Evolutionary conservation across 140 eudicot species (phyloP).

Genomic region (Bidens hawaiensis): DNA sequence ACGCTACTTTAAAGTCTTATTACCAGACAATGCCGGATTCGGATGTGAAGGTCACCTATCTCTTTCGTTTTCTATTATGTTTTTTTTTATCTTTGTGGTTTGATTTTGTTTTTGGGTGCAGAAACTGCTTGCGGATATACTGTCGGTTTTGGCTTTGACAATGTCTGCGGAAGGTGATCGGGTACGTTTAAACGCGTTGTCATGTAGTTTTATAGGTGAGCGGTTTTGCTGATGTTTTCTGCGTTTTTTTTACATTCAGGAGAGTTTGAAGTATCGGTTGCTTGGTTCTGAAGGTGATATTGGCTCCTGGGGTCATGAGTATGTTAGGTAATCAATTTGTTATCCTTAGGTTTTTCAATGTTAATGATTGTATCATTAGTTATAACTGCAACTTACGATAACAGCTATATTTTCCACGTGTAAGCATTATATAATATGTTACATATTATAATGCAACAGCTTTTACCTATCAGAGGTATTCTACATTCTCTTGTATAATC

Average conservation of each 20-base stretch:
- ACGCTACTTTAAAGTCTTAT: too few species aligned
- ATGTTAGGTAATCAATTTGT: constrained; percentile 65
- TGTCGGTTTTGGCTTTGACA: constrained; percentile 91
- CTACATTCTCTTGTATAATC: constrained; percentile 4
- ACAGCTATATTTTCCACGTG: too few species aligned
- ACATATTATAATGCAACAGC: background rate
- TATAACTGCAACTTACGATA: background rate
- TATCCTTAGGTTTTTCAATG: background rate
- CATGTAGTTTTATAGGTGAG: background rate
- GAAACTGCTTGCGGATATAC: constrained; percentile 87
- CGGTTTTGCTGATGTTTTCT: background rate
- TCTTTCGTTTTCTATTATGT: constrained; percentile 4
- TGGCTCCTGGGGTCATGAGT: constrained; percentile 98
- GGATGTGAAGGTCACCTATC: constrained; percentile 80
- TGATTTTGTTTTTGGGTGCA: constrained; percentile 28
- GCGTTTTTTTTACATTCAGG: constrained; percentile 52
- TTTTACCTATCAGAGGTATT: background rate
- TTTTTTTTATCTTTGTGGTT: background rate
- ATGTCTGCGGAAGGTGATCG: constrained; percentile 96
- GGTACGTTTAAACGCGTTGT: constrained; percentile 28
- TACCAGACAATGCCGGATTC: constrained; percentile 70
- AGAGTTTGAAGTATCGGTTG: constrained; percentile 79
- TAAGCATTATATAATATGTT: background rate
- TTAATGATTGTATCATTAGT: background rate
- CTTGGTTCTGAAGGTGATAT: constrained; percentile 98